Percentiles rank a stretch among this genome's conserved stretches.
These are phyloP conservation scores for Acanthamoeba castellanii DNA, from an alignment of 208 protist species.

Conservation along the genomic window DNA sequence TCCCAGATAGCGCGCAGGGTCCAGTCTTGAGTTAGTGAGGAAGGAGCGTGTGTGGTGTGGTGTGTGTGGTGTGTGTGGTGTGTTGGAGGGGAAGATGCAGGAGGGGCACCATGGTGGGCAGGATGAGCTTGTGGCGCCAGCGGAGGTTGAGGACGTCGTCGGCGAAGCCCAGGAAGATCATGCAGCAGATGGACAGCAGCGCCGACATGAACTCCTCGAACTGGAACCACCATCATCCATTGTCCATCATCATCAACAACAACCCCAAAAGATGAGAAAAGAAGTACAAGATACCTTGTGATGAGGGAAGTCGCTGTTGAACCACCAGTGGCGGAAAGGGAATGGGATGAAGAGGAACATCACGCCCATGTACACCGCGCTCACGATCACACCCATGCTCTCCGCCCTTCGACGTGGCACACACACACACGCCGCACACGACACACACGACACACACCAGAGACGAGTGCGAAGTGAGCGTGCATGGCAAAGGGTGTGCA, in stretches of 20 bases:
- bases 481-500: constrained; percentile 91
- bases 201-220: constrained; percentile 92
- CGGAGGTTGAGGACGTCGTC: constrained; percentile 99
- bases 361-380: constrained; percentile 88
- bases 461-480: constrained; percentile 84
- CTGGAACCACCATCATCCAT: constrained; percentile 49
- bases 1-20: not conserved
- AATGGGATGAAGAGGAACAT: constrained; percentile 87
- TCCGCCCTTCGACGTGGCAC: constrained; percentile 81
- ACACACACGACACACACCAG: constrained; percentile 57
- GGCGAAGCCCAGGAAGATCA: constrained; percentile 99
- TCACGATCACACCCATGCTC: constrained; percentile 89
- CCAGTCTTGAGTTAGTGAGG: no score
- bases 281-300: constrained; percentile 65
- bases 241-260: no score
- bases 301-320: constrained; percentile 77
- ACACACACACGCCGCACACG: not conserved
- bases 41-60: no score
- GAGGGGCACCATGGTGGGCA: constrained; percentile 96
- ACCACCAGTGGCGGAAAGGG: constrained; percentile 62
- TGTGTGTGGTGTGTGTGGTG: not conserved
- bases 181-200: constrained; percentile 97
- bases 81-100: constrained; percentile 93
- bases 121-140: constrained; percentile 96
- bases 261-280: not conserved